Percentiles rank a stretch among this genome's conserved stretches.
Conservation (phyloP, 352 stramenopile genomes). For the Globisporangium nagaii region DNA sequence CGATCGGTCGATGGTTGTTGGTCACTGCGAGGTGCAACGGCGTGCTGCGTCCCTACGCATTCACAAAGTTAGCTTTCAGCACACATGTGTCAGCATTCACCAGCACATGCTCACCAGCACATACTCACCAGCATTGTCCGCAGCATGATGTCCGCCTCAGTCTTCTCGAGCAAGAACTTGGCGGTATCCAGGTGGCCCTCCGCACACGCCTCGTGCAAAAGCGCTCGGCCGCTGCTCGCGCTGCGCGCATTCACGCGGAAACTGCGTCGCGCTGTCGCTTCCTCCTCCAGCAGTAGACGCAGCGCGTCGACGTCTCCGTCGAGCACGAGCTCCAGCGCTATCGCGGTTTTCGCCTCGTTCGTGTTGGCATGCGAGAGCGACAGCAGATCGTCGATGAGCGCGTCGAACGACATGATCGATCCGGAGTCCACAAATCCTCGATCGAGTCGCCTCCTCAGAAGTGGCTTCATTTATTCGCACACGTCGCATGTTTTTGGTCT, state of each 20-base stretch:
- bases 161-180: conserved; percentile 46
- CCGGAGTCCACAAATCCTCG: too few relatives aligned
- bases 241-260: conserved; percentile 36
- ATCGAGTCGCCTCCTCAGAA: too few relatives aligned
- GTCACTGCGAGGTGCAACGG: conserved; percentile 56
- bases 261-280: not conserved
- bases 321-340: conserved; percentile 24
- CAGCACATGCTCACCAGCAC: too few relatives aligned
- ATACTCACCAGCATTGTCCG: conserved; percentile 56
- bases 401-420: conserved; percentile 20
- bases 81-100: not conserved
- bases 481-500: conserved; percentile 21
- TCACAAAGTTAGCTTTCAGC: not conserved
- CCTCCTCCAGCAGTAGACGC: conserved; percentile 11
- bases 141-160: conserved; percentile 41
- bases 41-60: conserved; percentile 47
- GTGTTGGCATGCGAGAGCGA: conserved; percentile 6
- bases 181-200: conserved; percentile 43
- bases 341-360: not conserved
- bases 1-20: conserved; percentile 48
- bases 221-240: conserved; percentile 26
- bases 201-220: conserved; percentile 63
- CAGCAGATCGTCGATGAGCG: conserved; percentile 48
- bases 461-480: conserved; percentile 7
- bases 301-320: conserved; percentile 25